Percentiles rank a stretch among this genome's conserved stretches.
phyloP scores from a whole-genome alignment of 352 stramenopile genomes.

The Plasmopara viticola region DNA sequence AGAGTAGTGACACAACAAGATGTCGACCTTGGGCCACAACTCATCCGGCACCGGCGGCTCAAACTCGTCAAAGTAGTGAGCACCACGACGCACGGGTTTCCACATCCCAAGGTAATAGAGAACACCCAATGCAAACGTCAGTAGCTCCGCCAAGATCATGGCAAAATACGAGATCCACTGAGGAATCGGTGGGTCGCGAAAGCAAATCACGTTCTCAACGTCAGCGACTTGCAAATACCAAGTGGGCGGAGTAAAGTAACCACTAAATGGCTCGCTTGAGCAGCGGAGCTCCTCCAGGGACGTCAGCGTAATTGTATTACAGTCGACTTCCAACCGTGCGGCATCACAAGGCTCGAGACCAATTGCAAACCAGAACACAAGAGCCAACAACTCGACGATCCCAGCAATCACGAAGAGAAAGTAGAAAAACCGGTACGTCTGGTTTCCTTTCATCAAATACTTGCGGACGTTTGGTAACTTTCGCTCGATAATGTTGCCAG shows the following conservation, averaged over 20 bases:
- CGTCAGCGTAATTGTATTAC: conserved; percentile 50
- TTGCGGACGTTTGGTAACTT: conserved; percentile 84
- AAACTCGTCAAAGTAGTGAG: conserved; percentile 86
- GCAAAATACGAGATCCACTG: conserved; percentile 82
- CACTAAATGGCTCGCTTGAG: conserved; percentile 42
- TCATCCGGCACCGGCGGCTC: conserved; percentile 73
- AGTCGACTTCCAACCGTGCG: conserved; percentile 42
- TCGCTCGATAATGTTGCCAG: conserved; percentile 82
- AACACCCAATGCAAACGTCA: conserved; percentile 61
- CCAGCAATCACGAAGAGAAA: conserved; percentile 69
- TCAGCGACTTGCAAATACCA: conserved; percentile 71
- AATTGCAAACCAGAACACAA: conserved; percentile 81
- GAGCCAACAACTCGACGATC: conserved; percentile 58
- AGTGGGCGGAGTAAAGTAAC: conserved; percentile 51
- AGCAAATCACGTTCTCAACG: conserved; percentile 68
- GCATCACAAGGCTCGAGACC: conserved; percentile 72
- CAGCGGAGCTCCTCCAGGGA: conserved; percentile 53
- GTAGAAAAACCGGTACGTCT: conserved; percentile 77
- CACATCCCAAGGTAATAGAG: conserved; percentile 87
- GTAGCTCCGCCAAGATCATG: conserved; percentile 59
- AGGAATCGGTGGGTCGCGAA: conserved; percentile 64
- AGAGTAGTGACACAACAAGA: conserved; percentile 81
- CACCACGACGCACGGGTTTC: conserved; percentile 79
- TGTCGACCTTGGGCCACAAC: conserved; percentile 79
- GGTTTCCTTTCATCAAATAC: conserved; percentile 85